Conservation (phyloP, 2,329 filamentous ascomycete genomes). For the Penicillium sp. region DNA sequence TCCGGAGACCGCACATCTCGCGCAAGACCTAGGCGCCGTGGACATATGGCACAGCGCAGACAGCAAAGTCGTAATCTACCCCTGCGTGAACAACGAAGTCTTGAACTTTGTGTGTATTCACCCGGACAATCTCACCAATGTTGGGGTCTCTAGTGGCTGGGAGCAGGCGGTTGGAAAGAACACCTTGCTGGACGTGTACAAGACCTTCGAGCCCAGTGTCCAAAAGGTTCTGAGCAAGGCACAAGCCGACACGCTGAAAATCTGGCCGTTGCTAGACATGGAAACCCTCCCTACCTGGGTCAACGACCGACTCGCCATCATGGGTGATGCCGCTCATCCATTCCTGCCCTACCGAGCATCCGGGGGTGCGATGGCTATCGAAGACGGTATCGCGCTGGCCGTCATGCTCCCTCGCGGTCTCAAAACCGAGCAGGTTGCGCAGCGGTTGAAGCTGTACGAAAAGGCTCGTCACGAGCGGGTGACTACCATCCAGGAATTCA, state of each 20-base stretch:
- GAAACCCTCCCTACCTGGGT: conserved; percentile 54
- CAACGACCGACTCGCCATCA: conserved; percentile 51
- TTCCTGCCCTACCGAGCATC: conserved; percentile 62
- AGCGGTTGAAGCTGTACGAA: conserved; percentile 57
- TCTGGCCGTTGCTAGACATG: conserved; percentile 62
- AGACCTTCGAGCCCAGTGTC: conserved; percentile 44
- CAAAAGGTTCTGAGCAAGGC: conserved; percentile 38
- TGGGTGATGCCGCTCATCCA: conserved; percentile 66
- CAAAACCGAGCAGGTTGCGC: conserved; percentile 46
- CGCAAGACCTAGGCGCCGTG: conserved; percentile 37
- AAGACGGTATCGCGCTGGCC: conserved; percentile 59
- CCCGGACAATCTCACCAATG: conserved; percentile 36
- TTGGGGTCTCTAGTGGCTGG: conserved; percentile 39
- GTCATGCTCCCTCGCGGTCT: conserved; percentile 51
- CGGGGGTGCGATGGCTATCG: conserved; percentile 61
- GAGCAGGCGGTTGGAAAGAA: conserved; percentile 28
- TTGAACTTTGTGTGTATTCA: conserved; percentile 54
- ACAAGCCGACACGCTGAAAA: conserved; percentile 46
- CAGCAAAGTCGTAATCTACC: conserved; percentile 47
- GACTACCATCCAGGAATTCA: conserved; percentile 54
- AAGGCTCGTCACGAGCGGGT: conserved; percentile 56
- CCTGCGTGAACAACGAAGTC: conserved; percentile 44
- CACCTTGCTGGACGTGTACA: conserved; percentile 23
- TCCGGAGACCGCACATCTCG: conserved; percentile 39
- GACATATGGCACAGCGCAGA: conserved; percentile 45